Evolutionary conservation across 352 stramenopile species (phyloP).

Genomic region (Phytophthora boehmeriae): DNA sequence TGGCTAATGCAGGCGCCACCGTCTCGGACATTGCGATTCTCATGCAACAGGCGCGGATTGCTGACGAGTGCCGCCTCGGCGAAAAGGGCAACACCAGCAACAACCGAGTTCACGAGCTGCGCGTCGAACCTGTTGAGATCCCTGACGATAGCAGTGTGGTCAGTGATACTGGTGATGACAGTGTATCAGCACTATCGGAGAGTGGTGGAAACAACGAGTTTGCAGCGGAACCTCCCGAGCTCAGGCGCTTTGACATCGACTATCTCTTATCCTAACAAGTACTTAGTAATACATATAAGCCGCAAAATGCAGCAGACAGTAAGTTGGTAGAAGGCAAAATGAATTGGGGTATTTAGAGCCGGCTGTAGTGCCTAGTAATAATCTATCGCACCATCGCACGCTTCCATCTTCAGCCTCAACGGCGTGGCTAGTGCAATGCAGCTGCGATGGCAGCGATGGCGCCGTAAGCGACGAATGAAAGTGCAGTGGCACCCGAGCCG

Average conservation of each 20-base stretch:
- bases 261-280: slow-evolving; percentile 36
- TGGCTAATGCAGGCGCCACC: slow-evolving; percentile 43
- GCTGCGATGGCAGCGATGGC: slow-evolving; percentile 27
- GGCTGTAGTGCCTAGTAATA: slow-evolving; percentile 16
- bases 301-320: background rate
- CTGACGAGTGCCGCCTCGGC: slow-evolving; percentile 44
- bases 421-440: slow-evolving; percentile 19
- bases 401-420: too few relatives aligned
- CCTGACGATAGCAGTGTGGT: slow-evolving; percentile 3
- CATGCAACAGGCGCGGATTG: slow-evolving; percentile 59
- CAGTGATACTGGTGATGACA: slow-evolving; percentile 5
- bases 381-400: slow-evolving; percentile 9
- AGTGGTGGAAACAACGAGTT: slow-evolving; percentile 7
- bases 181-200: background rate
- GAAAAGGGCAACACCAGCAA: slow-evolving; percentile 22
- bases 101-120: slow-evolving; percentile 9
- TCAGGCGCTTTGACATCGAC: slow-evolving; percentile 30
- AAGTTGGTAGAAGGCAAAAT: background rate
- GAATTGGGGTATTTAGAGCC: background rate
- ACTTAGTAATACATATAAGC: slow-evolving; percentile 14
- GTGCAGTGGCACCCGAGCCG: slow-evolving; percentile 1
- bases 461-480: slow-evolving; percentile 23
- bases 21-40: slow-evolving; percentile 51
- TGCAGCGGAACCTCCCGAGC: slow-evolving; percentile 11
- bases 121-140: slow-evolving; percentile 7